Base-by-base conservation (phyloP, 2,329 filamentous ascomycete genomes). In the Nectriaceae sp. region DNA sequence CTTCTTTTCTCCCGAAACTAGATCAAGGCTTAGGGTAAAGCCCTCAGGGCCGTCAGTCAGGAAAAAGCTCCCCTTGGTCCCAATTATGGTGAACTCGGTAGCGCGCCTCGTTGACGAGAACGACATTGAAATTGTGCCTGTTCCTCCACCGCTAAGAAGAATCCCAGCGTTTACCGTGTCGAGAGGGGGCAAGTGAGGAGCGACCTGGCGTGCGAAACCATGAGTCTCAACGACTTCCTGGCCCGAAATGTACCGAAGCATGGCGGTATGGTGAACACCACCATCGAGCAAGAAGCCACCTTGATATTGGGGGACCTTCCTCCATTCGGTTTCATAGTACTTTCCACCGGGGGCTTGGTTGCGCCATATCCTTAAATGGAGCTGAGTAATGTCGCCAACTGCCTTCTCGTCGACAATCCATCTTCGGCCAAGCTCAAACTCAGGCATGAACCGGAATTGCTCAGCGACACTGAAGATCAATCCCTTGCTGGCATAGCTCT, bases 251-350 rank as follows among this genome's bases (percentile, higher is more conserved):
- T 79, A 65, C n/a, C 88, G 74, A 41, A 85, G 75, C 0, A 70
- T 83, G 6, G 88, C 88, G 5, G 84, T 73, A 51, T 82, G 85
- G 67, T 92, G 89, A 21, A 92, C 86, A 37, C 89, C 88, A 13
- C 82, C 87, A 61, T 92, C 88, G 2, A 92, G 79, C 45, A 91
- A 66, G 64, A 90, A 91, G 0, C 89, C 88, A 45, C 88, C 89
- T 67, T 90, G 87, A 63, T 89, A 80, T 44, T 79, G 74, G 2
- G 88, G 88, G 46, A 71, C 77, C 65, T 85, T 86, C 46, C 89
- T 82, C 89, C 88, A 82, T 20, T 70, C 55, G 3, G 79, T 82
- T 40, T 75, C 71, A 55, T 73, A 77, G 62, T 76, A 82, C 63
- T 75, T 74, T 59, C 74, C 64, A 44, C 62, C 60, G 47, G 55